A percentile compares a stretch with the other conserved stretches of the same genome.
These are phyloP conservation scores for Porogramme epimiltina DNA, from an alignment of 1,284 basidiomycete genomes.

Conservation along the genomic window DNA sequence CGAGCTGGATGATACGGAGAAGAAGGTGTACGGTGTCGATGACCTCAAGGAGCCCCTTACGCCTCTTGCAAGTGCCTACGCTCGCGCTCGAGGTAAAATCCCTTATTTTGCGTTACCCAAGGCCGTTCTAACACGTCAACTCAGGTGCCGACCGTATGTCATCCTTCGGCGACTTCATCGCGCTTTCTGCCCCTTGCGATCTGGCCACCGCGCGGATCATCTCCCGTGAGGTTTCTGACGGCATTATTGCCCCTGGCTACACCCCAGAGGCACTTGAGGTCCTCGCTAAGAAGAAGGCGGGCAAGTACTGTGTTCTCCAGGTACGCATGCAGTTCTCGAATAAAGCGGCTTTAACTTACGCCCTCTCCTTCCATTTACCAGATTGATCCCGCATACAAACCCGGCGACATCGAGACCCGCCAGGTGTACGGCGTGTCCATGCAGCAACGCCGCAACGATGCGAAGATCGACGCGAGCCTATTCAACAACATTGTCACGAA, in stretches of 20 bases:
- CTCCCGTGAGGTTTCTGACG: constrained; percentile 97
- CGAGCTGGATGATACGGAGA: constrained; percentile 83
- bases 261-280: constrained; percentile 88
- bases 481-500: constrained; percentile 90
- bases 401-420: constrained; percentile 83
- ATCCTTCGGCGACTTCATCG: constrained; percentile 98
- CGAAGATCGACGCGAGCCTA: constrained; percentile 81
- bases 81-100: constrained; percentile 85
- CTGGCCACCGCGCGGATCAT: constrained; percentile 95
- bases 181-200: constrained; percentile 91
- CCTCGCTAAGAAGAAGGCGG: constrained; percentile 95
- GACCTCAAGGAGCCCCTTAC: constrained; percentile 91
- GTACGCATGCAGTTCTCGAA: constrained; percentile 38
- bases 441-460: constrained; percentile 92
- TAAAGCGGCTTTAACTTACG: background rate
- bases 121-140: background rate
- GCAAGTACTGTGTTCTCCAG: constrained; percentile 97
- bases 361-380: constrained; percentile 32
- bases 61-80: constrained; percentile 91
- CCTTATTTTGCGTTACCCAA: too few species aligned
- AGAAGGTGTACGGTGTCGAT: constrained; percentile 95
- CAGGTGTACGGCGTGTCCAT: constrained; percentile 95
- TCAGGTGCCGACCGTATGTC: constrained; percentile 97
- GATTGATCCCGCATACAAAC: constrained; percentile 86
- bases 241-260: constrained; percentile 96